Base-by-base conservation (phyloP, 108 stramenopile species). In the Hondaea fermentalgiana region DNA sequence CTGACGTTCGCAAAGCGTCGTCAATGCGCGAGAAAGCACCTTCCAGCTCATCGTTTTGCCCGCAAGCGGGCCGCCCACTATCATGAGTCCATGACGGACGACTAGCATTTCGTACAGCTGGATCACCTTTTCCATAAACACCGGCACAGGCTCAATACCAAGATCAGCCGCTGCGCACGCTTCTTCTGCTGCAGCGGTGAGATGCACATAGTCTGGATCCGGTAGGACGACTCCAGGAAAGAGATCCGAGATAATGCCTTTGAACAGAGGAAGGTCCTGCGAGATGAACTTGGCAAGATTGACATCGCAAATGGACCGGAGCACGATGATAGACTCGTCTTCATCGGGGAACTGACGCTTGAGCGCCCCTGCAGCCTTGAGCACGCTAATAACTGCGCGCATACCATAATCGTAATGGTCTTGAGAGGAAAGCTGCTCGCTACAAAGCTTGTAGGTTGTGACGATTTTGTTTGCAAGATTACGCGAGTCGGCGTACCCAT, bases 21-120 rank as follows among this genome's bases (percentile, higher is more conserved):
- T 57, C 58, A 94, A 60, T 6, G 94, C 88, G 43, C 89, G 57
- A 0, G 90, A 92, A 16, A 94, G 90, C 4, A 94, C 90, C 58
- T 93, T 42, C 83, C 43, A 44, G 76, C 55, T 17, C 60, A 88
- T 87, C 42, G 90, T 94, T 87, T 95, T 95, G 14, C 95, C 95
- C 0, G 92, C 90, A 72, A 94, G 94, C 4, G 95, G 95, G 28
- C 90, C n/a, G 19, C 95, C 95, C 21, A 95, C 95, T 59, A 95
- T 93, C 95, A 95, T 95, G 91, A 95, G 94, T 47, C 95, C 95
- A 89, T 95, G 95, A 16, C 95, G 91, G 35, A 95, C 95, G 42
- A 95, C 91, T 93, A 95, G 94, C 95, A 95, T 95, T 87, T 95
- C 95, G 93, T 95, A 95, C 29, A 94, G 92, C 89, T 95, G 93